phyloP scores from a whole-genome alignment of 345 rosid species.

The Trapa incisa region DNA sequence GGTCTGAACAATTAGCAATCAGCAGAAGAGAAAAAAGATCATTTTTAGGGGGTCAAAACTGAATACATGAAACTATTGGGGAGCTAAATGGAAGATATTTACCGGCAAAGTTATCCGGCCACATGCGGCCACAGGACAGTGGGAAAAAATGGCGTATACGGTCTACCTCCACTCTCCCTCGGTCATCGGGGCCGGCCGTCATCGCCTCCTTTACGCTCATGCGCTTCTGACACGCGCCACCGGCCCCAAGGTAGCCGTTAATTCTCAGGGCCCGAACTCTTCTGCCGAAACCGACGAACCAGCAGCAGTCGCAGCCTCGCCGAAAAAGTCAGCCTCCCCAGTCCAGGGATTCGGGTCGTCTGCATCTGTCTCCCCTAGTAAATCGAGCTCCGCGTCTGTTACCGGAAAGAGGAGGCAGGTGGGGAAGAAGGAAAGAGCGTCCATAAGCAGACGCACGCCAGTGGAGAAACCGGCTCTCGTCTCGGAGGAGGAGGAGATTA shows the following conservation, averaged over 20 bases:
- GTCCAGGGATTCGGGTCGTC: constrained; percentile 53
- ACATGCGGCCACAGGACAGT: too few relatives aligned
- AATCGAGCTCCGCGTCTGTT: constrained; percentile 6
- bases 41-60: too few relatives aligned
- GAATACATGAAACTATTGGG: too few relatives aligned
- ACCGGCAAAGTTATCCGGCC: too few relatives aligned
- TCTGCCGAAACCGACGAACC: constrained; percentile 28
- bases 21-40: too few relatives aligned
- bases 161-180: constrained; percentile 28
- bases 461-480: constrained; percentile 48
- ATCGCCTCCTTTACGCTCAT: constrained; percentile 16
- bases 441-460: constrained; percentile 48
- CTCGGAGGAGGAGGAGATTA: constrained; percentile 39
- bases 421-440: constrained; percentile 39
- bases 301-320: constrained; percentile 9
- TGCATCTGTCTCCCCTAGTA: constrained; percentile 13
- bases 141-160: constrained; percentile 50
- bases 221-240: constrained; percentile 16
- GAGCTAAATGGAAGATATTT: too few relatives aligned
- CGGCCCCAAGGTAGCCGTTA: constrained; percentile 26
- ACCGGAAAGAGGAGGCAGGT: constrained; percentile 28
- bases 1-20: too few relatives aligned
- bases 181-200: constrained; percentile 16
- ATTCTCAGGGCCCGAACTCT: constrained; percentile 30
- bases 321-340: constrained; percentile 33